Evolutionary conservation across 2,329 filamentous ascomycete species (phyloP).

Genomic region (Pyricularia grisea): DNA sequence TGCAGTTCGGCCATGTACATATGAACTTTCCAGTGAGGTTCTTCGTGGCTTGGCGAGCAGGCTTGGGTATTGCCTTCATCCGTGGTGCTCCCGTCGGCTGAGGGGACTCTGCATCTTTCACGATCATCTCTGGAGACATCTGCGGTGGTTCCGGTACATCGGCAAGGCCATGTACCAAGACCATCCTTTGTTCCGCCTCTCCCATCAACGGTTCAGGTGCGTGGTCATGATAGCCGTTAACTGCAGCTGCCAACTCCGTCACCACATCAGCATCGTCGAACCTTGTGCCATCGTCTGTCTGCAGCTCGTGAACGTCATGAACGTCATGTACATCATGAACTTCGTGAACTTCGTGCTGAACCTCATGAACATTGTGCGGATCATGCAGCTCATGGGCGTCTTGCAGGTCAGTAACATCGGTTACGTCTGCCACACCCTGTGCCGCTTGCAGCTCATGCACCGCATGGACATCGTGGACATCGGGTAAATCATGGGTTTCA

Average conservation of each 20-base stretch:
- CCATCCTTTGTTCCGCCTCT: conserved; percentile 10
- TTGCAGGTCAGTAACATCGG: background rate
- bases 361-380: background rate
- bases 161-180: conserved; percentile 5
- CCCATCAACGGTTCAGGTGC: conserved; percentile 10
- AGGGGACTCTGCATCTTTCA: conserved; percentile 3
- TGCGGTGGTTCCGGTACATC: background rate
- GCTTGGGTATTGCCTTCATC: conserved; percentile 47
- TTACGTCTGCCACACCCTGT: background rate
- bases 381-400: background rate
- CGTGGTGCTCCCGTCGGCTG: conserved; percentile 20
- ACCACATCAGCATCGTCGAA: conserved; percentile 6
- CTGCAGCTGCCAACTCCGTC: conserved; percentile 10
- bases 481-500: background rate
- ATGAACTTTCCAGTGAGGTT: conserved; percentile 67
- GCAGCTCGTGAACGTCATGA: conserved; percentile 8
- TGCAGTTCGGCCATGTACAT: conserved; percentile 64
- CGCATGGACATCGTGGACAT: background rate
- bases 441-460: background rate
- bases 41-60: conserved; percentile 45
- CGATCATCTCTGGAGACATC: background rate
- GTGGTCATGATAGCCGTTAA: conserved; percentile 9
- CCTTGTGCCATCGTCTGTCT: background rate
- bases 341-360: background rate
- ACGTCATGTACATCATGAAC: conserved; percentile 9